Conservation (phyloP, 1,284 basidiomycete genomes). For the Cutaneotrichosporon curvatum region DNA sequence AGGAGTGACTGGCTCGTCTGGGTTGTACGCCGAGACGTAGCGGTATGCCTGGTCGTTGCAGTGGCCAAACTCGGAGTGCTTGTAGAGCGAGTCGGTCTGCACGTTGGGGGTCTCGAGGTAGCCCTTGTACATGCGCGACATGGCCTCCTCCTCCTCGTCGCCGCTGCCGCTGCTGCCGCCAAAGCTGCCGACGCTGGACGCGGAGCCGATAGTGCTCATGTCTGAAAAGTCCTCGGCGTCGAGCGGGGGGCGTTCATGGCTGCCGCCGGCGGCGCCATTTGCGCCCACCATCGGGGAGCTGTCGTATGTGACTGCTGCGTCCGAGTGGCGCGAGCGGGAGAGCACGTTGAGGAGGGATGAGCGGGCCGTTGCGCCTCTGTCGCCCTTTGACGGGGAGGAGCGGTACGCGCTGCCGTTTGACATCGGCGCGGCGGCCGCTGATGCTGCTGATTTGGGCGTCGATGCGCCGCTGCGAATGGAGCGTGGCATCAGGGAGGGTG, state of each 20-base stretch:
- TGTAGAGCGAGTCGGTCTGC: slow-evolving; percentile 32
- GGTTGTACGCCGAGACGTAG: slow-evolving; percentile 45
- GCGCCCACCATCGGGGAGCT: slow-evolving; percentile 8
- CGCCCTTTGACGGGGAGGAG: too few relatives aligned
- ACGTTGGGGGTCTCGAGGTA: slow-evolving; percentile 39
- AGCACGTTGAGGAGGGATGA: slow-evolving; percentile 34
- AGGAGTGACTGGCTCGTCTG: slow-evolving; percentile 49
- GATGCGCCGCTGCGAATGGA: too few relatives aligned
- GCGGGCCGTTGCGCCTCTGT: slow-evolving; percentile 20
- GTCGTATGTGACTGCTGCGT: slow-evolving; percentile 17
- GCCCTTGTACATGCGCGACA: slow-evolving; percentile 36
- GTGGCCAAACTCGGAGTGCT: slow-evolving; percentile 45
- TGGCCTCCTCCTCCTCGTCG: slow-evolving; percentile 22
- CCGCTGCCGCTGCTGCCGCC: slow-evolving; percentile 7
- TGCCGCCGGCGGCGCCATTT: not conserved
- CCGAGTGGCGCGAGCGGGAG: slow-evolving; percentile 23
- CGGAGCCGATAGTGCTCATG: slow-evolving; percentile 33
- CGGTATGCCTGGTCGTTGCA: slow-evolving; percentile 44
- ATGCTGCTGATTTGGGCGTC: too few relatives aligned
- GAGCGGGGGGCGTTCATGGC: not conserved
- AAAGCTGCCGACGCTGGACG: slow-evolving; percentile 19
- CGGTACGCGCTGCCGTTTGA: too few relatives aligned
- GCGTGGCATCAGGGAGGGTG: too few relatives aligned
- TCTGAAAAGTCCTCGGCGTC: slow-evolving; percentile 33
- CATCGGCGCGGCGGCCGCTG: too few relatives aligned